These are phyloP conservation scores for Scedosporium boydii DNA, from an alignment of 2,329 filamentous ascomycete genomes.

Conservation along the genomic window DNA sequence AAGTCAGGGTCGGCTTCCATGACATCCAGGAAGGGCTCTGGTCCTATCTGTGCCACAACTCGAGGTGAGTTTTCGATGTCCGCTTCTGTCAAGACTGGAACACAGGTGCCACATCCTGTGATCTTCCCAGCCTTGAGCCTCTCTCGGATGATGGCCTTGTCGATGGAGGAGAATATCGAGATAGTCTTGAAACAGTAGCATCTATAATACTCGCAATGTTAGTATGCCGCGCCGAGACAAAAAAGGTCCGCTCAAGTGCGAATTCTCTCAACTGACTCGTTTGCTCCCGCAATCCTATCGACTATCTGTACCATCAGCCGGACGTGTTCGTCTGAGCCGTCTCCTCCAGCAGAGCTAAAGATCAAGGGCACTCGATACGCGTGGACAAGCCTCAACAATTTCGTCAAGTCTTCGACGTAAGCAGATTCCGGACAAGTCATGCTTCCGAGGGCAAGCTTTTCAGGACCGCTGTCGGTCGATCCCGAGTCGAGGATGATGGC, in stretches of 20 bases:
- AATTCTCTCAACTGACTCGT: conserved; percentile 6
- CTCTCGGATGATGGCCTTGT: conserved; percentile 21
- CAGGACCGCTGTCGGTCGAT: conserved; percentile 25
- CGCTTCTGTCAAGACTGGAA: conserved; percentile 25
- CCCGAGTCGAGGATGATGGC: conserved; percentile 26
- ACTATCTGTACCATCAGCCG: conserved; percentile 28
- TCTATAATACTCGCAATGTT: conserved; percentile 9
- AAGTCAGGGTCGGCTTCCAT: conserved; percentile 31
- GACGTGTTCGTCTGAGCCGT: conserved; percentile 35
- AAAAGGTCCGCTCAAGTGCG: too few species aligned
- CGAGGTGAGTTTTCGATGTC: conserved; percentile 26
- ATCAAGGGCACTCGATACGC: conserved; percentile 27
- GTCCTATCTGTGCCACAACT: conserved; percentile 36
- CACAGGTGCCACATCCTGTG: conserved; percentile 27
- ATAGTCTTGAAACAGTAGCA: conserved; percentile 20
- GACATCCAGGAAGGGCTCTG: conserved; percentile 32
- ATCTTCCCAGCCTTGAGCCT: conserved; percentile 20
- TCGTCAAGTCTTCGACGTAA: conserved; percentile 31
- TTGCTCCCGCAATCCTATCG: conserved; percentile 18
- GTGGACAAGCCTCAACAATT: conserved; percentile 24
- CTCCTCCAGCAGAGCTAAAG: conserved; percentile 35
- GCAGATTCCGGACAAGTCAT: conserved; percentile 29
- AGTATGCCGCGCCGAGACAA: too few species aligned
- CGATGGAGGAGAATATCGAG: conserved; percentile 28
- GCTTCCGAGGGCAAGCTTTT: conserved; percentile 28